A percentile compares a stretch with the other conserved stretches of the same genome.
Conservation (phyloP, 2,329 filamentous ascomycete genomes). For the Didymella glomerata region DNA sequence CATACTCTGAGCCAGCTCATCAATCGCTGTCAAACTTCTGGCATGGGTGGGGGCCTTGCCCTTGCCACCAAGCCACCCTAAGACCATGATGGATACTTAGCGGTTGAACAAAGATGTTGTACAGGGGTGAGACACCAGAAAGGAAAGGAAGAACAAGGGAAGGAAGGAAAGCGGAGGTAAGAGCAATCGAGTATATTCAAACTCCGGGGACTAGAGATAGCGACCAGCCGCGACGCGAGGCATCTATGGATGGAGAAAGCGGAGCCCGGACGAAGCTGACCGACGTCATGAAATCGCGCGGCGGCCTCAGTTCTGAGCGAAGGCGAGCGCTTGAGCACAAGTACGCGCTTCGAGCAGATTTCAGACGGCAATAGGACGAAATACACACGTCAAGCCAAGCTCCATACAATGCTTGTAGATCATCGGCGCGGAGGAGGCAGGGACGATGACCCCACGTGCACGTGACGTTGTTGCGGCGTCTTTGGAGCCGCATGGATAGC, state of each 20-base stretch:
- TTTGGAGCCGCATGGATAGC: slow-evolving; percentile 19
- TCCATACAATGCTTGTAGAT: slow-evolving; percentile 3
- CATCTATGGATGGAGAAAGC: slow-evolving; percentile 12
- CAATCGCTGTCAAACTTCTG: slow-evolving; percentile 64
- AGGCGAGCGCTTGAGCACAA: slow-evolving; percentile 1
- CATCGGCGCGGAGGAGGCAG: slow-evolving; percentile 7
- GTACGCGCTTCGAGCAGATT: neutral
- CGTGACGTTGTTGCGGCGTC: slow-evolving; percentile 12
- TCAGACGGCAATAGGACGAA: neutral
- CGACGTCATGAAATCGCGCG: slow-evolving; percentile 5
- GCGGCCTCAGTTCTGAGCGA: slow-evolving; percentile 1
- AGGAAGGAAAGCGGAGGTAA: slow-evolving; percentile 13
- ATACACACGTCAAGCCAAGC: slow-evolving; percentile 10
- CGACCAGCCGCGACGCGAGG: slow-evolving; percentile 12
- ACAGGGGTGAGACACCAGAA: slow-evolving; percentile 15
- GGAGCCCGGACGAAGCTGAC: slow-evolving; percentile 12
- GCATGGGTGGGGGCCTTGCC: slow-evolving; percentile 54
- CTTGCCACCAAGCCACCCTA: slow-evolving; percentile 53
- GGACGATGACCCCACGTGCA: slow-evolving; percentile 14
- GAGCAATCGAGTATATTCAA: slow-evolving; percentile 13
- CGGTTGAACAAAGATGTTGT: slow-evolving; percentile 2
- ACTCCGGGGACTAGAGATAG: slow-evolving; percentile 21
- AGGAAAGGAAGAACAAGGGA: slow-evolving; percentile 6
- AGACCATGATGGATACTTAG: slow-evolving; percentile 35
- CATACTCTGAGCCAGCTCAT: slow-evolving; percentile 65